Conservation (phyloP, 805 yeast genomes). For the Wickerhamomyces xylosicus region DNA sequence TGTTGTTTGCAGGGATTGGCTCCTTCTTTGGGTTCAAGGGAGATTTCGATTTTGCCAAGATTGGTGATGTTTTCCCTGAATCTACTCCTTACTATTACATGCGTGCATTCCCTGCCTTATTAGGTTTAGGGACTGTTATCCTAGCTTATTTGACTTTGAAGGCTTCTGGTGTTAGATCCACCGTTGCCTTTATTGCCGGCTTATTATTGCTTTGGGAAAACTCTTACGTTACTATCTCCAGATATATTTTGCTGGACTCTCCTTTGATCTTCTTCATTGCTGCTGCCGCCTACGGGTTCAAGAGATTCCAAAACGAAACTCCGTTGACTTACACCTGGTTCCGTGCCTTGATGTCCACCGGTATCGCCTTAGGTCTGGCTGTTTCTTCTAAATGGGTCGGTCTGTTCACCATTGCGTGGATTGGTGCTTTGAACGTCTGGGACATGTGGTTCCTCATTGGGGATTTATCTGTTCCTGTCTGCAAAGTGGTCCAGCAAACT, state of each 20-base stretch:
- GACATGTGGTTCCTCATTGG: constrained; percentile 68
- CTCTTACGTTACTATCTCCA: constrained; percentile 57
- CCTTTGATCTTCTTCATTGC: constrained; percentile 75
- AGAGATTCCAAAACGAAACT: constrained; percentile 52
- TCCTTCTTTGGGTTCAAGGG: constrained; percentile 63
- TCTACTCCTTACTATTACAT: constrained; percentile 52
- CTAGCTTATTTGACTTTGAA: constrained; percentile 60
- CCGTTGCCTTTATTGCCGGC: constrained; percentile 48
- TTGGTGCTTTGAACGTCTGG: constrained; percentile 48
- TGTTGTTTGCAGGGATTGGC: constrained; percentile 66
- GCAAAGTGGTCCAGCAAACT: constrained; percentile 35
- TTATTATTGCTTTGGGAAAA: constrained; percentile 54
- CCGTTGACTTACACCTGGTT: constrained; percentile 53
- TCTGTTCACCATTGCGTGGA: constrained; percentile 70
- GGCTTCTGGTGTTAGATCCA: constrained; percentile 59
- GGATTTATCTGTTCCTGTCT: constrained; percentile 45
- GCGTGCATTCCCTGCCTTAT: constrained; percentile 60
- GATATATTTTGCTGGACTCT: constrained; percentile 66
- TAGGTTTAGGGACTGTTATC: constrained; percentile 61
- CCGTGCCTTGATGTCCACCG: constrained; percentile 51
- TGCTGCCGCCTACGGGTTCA: constrained; percentile 51
- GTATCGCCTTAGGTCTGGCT: constrained; percentile 64
- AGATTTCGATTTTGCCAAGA: constrained; percentile 52
- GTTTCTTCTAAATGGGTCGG: constrained; percentile 80
- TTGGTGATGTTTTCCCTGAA: constrained; percentile 54